Base-by-base conservation (phyloP, 805 yeast species). In the Kazachstania bromeliacearum region DNA sequence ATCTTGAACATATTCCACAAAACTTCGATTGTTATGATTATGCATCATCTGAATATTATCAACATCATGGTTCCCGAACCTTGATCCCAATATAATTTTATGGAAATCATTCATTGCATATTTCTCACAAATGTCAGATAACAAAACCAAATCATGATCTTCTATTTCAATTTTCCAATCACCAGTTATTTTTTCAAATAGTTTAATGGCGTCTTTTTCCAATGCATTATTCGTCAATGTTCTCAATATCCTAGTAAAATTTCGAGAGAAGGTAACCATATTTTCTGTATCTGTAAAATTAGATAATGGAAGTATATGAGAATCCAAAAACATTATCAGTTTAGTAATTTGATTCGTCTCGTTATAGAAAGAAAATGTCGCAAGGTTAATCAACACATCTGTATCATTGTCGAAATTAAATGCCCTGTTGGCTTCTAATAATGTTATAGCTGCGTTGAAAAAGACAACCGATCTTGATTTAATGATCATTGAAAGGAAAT, bases 311-410 rank as follows among this genome's bases (percentile, higher is more conserved):
- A n/a, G n/a, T n/a, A n/a, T n/a, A n/a, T n/a, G n/a, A n/a, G n/a
- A n/a, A n/a, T n/a, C n/a, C n/a, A n/a, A n/a, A n/a, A n/a, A n/a
- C n/a, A 12, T 7, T 7, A 24, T n/a, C 7, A 50, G 34, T 36
- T 47, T 45, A 5, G 44, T 19, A 7, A 40, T 14, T 34, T 55
- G 57, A 15, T 37, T 37, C 3, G 57, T 50, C 23, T 50, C 49
- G 5, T 33, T 37, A 40, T 44, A 51, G 34, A 51, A 55, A 4
- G 45, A 35, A 5, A 51, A 9, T 18, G 36, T 35, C 19, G 50
- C 39, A 21, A 43, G 35, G 5, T 37, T n/a, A 12, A 32, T 15
- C 13, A 41, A 14, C 2, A 40, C 38, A 9, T 16, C 18, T 8
- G 32, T 15, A 13, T 9, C 14, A 26, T 26, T 13, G 9, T 10